These are phyloP conservation scores for Paecilomyces fulvus DNA, from an alignment of 2,329 filamentous ascomycete species.

Conservation along the genomic window DNA sequence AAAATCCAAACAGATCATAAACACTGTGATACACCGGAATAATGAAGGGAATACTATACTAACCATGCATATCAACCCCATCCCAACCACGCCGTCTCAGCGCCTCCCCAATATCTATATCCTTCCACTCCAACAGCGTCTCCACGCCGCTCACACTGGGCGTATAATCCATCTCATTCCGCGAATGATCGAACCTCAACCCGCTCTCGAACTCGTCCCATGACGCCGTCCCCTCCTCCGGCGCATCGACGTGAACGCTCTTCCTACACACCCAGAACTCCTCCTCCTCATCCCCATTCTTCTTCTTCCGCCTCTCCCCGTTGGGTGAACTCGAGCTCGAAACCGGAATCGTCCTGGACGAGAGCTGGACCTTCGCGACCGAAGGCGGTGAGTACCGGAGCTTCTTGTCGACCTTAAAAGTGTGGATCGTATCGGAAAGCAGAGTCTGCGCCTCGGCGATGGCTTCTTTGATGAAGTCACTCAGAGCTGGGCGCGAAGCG, in stretches of 20 bases:
- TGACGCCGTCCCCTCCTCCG: slow-evolving; percentile 24
- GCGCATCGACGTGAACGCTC: slow-evolving; percentile 25
- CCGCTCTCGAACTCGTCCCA: slow-evolving; percentile 31
- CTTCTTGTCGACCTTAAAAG: slow-evolving; percentile 19
- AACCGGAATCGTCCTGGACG: slow-evolving; percentile 4
- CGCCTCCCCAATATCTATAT: neutral
- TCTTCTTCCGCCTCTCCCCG: neutral
- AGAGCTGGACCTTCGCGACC: slow-evolving; percentile 21
- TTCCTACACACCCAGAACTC: slow-evolving; percentile 36
- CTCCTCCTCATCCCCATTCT: slow-evolving; percentile 8
- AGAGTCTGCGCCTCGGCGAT: slow-evolving; percentile 22
- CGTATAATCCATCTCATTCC: slow-evolving; percentile 35
- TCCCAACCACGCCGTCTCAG: no score
- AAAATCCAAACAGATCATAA: neutral
- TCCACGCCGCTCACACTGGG: slow-evolving; percentile 25
- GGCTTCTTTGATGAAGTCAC: slow-evolving; percentile 13
- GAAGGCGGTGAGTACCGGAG: slow-evolving; percentile 20
- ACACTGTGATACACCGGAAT: neutral
- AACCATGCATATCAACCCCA: slow-evolving; percentile 19
- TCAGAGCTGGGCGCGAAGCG: slow-evolving; percentile 9
- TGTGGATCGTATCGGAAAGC: slow-evolving; percentile 18
- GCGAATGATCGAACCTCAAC: slow-evolving; percentile 28
- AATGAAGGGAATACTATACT: slow-evolving; percentile 3
- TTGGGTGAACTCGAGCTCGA: neutral
- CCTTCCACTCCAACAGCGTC: slow-evolving; percentile 20